Evolutionary conservation across 495 filamentous ascomycete species (phyloP), one percentile per base, ranked within the genome.

Genomic region (Penicillium paxilli): DNA sequence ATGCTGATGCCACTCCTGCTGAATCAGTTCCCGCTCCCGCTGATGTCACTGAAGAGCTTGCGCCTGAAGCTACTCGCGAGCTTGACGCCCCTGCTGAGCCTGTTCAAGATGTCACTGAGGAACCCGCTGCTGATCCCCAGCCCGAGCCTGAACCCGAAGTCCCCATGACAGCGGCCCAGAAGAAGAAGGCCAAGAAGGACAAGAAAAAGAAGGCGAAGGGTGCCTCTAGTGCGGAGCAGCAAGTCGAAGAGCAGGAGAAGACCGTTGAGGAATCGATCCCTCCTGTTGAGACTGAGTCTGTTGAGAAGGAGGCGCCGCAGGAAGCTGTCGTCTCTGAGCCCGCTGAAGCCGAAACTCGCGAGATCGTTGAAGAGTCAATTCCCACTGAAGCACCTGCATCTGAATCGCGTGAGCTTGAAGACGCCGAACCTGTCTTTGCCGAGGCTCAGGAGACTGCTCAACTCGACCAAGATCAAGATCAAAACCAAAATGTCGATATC

Each of bases 181-280:
- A 71, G 57, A 73, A 70, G 53, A 70, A 72, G 46, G 72, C 67
- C 16, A 72, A 71, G 52, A 75, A 76, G 57, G 71, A 71, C 38
- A 74, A 66, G 52, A 64, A 61, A 33, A 71, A 70, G 67, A 64
- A 61, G 59, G 28, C 51, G n/a, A 59, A 62, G 38, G 57, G 48
- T 42, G 40, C 54, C 20, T 47, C 57, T 26, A 57, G 52, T 5
- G 55, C 58, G 1, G 50, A 66, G 12, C 51, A 42, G 21, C 19
- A 42, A 20, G 20, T 20, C n/a, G 28, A 58, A 44, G 33, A 53
- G 28, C 47, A 56, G 11, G n/a, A 46, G 10, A 16, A 14, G 28
- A 4, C 35, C 6, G n/a, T 21, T 12, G 5, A 9, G 19, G 51
- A 38, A 35, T 49, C 37, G 5, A 21, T 25, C 21, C 25, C 49